Conservation (phyloP, 257 asterid genomes). For the Paraleonurus japonicus region DNA sequence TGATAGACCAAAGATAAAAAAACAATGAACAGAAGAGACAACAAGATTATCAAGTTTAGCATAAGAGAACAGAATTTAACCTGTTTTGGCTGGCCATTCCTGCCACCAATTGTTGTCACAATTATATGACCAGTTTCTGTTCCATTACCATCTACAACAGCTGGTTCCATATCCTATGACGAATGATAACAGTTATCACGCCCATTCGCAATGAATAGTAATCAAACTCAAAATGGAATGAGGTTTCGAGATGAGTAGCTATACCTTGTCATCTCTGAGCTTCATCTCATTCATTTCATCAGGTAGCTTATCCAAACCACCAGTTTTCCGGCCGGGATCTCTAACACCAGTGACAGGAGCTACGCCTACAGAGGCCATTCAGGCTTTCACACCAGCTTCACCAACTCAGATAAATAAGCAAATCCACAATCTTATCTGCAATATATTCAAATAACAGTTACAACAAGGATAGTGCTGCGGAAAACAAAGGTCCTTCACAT, state of each 20-base stretch:
- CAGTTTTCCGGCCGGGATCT: constrained; percentile 39
- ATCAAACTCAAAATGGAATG: background rate
- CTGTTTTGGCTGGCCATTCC: constrained; percentile 76
- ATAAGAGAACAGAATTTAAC: constrained; percentile 26
- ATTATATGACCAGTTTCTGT: constrained; percentile 83
- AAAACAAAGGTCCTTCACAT: background rate
- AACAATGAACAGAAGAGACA: background rate
- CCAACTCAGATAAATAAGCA: constrained; percentile 15
- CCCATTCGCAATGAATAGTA: background rate
- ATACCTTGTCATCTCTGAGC: constrained; percentile 63
- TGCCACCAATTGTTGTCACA: constrained; percentile 76
- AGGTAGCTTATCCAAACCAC: constrained; percentile 49
- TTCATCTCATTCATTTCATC: constrained; percentile 63
- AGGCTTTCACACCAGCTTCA: constrained; percentile 14
- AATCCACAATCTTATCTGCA: constrained; percentile 33
- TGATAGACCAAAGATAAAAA: constrained; percentile 17
- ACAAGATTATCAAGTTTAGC: background rate
- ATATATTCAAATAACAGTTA: constrained; percentile 17
- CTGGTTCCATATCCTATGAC: constrained; percentile 74
- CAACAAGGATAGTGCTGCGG: background rate
- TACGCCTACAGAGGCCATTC: constrained; percentile 43
- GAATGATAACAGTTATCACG: background rate
- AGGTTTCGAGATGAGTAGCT: background rate
- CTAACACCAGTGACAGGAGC: constrained; percentile 41
- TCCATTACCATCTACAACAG: constrained; percentile 73